phyloP scores from a whole-genome alignment of 192 early-diverging fungal species.

The Backusella liffmaniae region DNA sequence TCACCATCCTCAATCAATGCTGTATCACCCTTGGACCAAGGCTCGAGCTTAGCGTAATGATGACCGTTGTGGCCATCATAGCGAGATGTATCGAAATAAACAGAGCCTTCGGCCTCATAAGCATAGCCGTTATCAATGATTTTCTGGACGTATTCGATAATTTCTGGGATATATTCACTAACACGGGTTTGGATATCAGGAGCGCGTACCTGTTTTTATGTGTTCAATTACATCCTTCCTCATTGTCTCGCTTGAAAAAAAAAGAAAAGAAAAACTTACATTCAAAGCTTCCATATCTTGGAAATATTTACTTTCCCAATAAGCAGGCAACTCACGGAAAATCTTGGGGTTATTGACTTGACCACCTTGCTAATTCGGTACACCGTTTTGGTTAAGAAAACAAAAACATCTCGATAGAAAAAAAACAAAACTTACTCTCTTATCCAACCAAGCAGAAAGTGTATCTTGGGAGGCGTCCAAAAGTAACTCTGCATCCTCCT shows the following conservation, averaged over 20 bases:
- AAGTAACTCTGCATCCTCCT: constrained; percentile 43
- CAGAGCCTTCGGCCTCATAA: constrained; percentile 87
- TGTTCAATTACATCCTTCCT: not conserved
- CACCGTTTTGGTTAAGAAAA: not conserved
- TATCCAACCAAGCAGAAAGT: constrained; percentile 51
- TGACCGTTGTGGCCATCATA: constrained; percentile 84
- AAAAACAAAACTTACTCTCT: constrained; percentile 38
- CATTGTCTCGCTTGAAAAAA: not conserved
- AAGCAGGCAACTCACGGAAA: constrained; percentile 90
- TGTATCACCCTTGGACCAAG: constrained; percentile 80
- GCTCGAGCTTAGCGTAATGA: constrained; percentile 93
- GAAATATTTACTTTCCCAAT: constrained; percentile 94
- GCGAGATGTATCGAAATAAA: constrained; percentile 89
- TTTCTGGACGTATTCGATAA: constrained; percentile 83
- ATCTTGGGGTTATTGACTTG: constrained; percentile 85
- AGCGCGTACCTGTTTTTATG: constrained; percentile 52
- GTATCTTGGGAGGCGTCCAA: constrained; percentile 54
- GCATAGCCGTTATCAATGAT: constrained; percentile 96
- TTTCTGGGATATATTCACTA: constrained; percentile 96
- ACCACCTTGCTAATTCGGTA: constrained; percentile 38
- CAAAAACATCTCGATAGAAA: not conserved
- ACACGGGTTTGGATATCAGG: constrained; percentile 93
- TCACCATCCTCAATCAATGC: constrained; percentile 88
- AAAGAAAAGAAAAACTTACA: constrained; percentile 39
- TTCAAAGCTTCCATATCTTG: constrained; percentile 91